Base-by-base conservation (phyloP, 1,139 yeast genomes). In the Debaryomyces psychrophilus region DNA sequence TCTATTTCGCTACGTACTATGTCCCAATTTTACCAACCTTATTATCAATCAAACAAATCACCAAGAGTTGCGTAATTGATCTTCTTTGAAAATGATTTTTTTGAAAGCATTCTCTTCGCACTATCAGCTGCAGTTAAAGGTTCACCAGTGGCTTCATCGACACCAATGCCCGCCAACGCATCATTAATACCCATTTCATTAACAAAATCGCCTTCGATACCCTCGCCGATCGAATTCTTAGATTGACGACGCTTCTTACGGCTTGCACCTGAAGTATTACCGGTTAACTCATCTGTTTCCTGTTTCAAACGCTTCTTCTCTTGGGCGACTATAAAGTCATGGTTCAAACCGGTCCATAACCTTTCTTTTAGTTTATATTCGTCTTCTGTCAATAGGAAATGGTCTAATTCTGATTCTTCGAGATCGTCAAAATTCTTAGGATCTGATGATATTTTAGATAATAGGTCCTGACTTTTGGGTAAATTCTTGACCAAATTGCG, bases 331-430 rank as follows among this genome's bases (percentile, higher is more conserved):
- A 93, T 71, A 59, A 83, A 95, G 28, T 92, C 98, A 49, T 87
- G 88, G 65, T 93, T 90, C 45, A 89, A 74, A 1, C 95, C 90
- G 47, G 87, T 82, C 98, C 99, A 93, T 5, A 90, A 81, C 50
- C 85, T 76, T 54, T 88, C 90, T 65, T 89, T 92, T 58, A 83
- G 60, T 46, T 72, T 67, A 45, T 82, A 77, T 54, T 93, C 97
- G 40, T 82, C 87, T 42, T 79, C 83, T 3, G 81, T 77, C 45
- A 93, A 69, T 41, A 88, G 61, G 37, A 83, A 73, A 0, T 69
- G 67, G 3, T 81, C 82, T 8, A 88, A 70, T 57, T 90, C 96
- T 17, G 81, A 87, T 59, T 90, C 97, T 55, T 89, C 96, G 9
- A 88, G 87, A 58, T 89, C 95, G 28, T 82, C 84, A 38, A 88